These are phyloP conservation scores for Opeltia flavorubescens DNA, from an alignment of 495 filamentous ascomycete species.

Conservation along the genomic window DNA sequence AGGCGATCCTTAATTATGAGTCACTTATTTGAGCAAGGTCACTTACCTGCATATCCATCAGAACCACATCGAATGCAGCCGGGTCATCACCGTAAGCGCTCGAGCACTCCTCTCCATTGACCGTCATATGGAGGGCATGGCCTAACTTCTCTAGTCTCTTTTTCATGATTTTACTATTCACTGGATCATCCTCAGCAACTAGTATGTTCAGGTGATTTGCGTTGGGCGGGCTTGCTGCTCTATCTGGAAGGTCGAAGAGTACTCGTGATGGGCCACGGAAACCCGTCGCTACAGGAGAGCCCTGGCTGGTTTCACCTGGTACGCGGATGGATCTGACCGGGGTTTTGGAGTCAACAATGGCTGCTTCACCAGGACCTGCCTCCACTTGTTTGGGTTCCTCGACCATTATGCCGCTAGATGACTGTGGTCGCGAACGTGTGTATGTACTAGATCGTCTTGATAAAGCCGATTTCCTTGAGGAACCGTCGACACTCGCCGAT, in stretches of 20 bases:
- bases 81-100: conserved; percentile 46
- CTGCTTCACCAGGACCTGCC: conserved; percentile 14
- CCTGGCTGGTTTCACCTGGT: conserved; percentile 12
- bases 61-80: conserved; percentile 57
- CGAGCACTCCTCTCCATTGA: conserved; percentile 83
- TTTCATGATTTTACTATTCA: conserved; percentile 77
- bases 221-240: conserved; percentile 4
- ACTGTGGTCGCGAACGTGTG: conserved; percentile 4
- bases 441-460: background rate
- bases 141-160: conserved; percentile 74
- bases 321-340: conserved; percentile 18
- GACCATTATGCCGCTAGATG: background rate
- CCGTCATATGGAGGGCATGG: conserved; percentile 55
- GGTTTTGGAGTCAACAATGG: conserved; percentile 16
- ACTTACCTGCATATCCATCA: conserved; percentile 91
- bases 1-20: conserved; percentile 5
- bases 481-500: conserved; percentile 14
- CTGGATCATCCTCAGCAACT: conserved; percentile 84
- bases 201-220: conserved; percentile 47
- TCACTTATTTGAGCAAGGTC: background rate
- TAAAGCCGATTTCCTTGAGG: conserved; percentile 10
- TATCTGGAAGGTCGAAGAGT: conserved; percentile 12
- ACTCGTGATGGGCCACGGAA: conserved; percentile 12
- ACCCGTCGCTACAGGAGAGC: background rate
- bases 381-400: conserved; percentile 1